Base-by-base conservation (phyloP, 345 rosid genomes). In the Theobroma cacao region DNA sequence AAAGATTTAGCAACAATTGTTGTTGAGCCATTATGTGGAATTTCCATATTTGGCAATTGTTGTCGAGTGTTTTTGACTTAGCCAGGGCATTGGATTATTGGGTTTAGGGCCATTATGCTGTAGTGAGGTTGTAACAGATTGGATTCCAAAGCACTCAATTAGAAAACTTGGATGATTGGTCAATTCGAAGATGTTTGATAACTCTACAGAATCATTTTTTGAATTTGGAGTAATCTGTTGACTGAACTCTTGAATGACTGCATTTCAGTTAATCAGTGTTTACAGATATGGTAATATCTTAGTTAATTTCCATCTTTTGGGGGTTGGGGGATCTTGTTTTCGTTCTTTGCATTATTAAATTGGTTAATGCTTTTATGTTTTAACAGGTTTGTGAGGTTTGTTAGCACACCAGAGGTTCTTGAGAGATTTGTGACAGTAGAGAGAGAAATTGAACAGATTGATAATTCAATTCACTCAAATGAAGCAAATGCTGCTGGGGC, bases 371-470 rank as follows among this genome's bases (percentile, higher is more conserved):
- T 75, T 65, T 22, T 40, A 6, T 26, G 41, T 65, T 71, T 41
- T 11, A 31, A 65, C 85, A 96, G 98, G 83, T 93, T 97, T 84
- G 98, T 97, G 84, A 85, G 92, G 76, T 97, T 97, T 86, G 96
- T 94, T 72, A 91, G 90, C 78, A 86, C 98, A 18, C 99, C 98
- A 24, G 99, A 97, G 90, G 87, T 91, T 88, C 96, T 97, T 75
- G 99, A 97, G 92, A 90, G 99, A 86, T 91, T 92, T 73, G 97
- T 90, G 17, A 90, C 92, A 31, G 83, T 93, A 41, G 98, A 97
- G 85, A 90, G 75, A 75, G 99, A 97, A 83, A 86, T 97, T 33
- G 88, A 83, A 45, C 97, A 97, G 87, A 97, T 93, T 50, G 93
- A 91, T 85, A 89, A 82, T 84, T 91, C 96, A 20, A 90, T 90